Evolutionary conservation across 495 filamentous ascomycete genomes (phyloP).

Genomic region (Bryoglossum gracile): DNA sequence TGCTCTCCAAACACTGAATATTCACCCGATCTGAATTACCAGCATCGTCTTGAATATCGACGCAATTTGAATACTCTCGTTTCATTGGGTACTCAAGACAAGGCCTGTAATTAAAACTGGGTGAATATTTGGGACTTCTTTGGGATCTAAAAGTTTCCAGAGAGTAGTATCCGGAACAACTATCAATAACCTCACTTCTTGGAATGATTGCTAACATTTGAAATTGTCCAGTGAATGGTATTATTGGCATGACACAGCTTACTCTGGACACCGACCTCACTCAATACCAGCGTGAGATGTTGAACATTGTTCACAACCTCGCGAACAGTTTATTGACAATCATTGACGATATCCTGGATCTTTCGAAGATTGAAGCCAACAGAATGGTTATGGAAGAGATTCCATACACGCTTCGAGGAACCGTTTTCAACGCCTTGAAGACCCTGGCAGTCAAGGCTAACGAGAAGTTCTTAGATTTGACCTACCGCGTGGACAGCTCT

Average conservation of each 20-base stretch:
- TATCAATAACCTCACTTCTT: no score
- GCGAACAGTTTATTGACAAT: slow-evolving; percentile 97
- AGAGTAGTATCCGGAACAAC: no score
- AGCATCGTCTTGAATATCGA: no score
- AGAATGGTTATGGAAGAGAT: slow-evolving; percentile 99
- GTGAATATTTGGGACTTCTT: no score
- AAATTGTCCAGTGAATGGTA: slow-evolving; percentile 34
- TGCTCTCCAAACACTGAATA: no score
- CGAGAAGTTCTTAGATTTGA: slow-evolving; percentile 89
- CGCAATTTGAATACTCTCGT: no score
- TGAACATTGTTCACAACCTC: slow-evolving; percentile 97
- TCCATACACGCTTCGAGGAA: slow-evolving; percentile 89
- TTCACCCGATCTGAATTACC: no score
- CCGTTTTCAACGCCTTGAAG: slow-evolving; percentile 97
- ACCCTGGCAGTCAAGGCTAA: slow-evolving; percentile 96
- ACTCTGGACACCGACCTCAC: slow-evolving; percentile 94
- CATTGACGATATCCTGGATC: slow-evolving; percentile 98
- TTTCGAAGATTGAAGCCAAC: slow-evolving; percentile 98
- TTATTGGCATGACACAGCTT: slow-evolving; percentile 95
- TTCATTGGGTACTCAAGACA: no score
- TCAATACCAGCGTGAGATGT: slow-evolving; percentile 93
- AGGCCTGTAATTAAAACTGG: no score
- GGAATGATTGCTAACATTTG: slow-evolving; percentile 3
- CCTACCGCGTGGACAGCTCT: slow-evolving; percentile 88
- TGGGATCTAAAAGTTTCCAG: no score